Evolutionary conservation across 176 grass and related monocot species (phyloP), one percentile per base, ranked within the genome.

Genomic region (Themeda triandra): DNA sequence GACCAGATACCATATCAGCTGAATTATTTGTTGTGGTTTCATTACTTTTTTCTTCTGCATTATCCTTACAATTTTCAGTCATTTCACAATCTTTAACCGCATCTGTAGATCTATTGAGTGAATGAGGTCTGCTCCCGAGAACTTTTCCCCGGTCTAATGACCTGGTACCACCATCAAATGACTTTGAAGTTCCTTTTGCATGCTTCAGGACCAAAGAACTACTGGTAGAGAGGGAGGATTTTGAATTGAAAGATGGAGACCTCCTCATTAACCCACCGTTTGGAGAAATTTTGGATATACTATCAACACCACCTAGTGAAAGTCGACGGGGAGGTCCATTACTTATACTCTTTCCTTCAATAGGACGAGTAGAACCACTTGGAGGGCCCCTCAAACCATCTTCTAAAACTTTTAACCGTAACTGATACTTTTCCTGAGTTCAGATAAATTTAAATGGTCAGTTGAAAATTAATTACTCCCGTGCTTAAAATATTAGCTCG

Each of bases 361-460:
- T 78, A 73, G 63, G 86, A 74, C 78, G 92, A 63, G 48, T 83
- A 71, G 91, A 91, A 83, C 86, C 77, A 86, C 86, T 90, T 54
- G 92, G 87, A 13, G 76, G 44, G 24, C 73, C 90, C 85, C 92
- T 98, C 84, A 98, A 76, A 39, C 92, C 88, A 31, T 95, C 95
- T 93, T 98, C 95, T 88, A 98, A 74, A 75, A 98, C 89, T 84
- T 95, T 98, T 12, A 98, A 82, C 23, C 95, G 88, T 70, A 90
- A 86, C 66, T 98, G 95, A 73, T 76, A 93, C 69, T 98, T 98
- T 56, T 98, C 95, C 95, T 98, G 87, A 45, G 14, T 84, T 46
- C 32, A 80, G 11, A 45, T 27, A 35, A 78, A 53, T 71, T 76
- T 76, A 33, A 13, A 51, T 45, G 48, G 40, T 25, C 5, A 71